phyloP scores from a whole-genome alignment of 2,329 filamentous ascomycete species.

The Pseudocercospora musae region DNA sequence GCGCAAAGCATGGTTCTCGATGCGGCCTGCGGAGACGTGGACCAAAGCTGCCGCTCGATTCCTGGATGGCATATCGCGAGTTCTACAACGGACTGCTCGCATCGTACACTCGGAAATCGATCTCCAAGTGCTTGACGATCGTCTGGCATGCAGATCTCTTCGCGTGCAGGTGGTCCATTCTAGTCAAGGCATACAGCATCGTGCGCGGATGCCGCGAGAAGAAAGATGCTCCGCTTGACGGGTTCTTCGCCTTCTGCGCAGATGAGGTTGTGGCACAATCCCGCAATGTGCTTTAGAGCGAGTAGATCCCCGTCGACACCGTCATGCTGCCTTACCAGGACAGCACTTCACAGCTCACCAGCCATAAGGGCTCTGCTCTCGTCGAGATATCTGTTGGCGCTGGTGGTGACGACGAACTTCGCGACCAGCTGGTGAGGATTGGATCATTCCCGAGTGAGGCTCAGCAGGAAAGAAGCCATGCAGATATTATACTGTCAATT shows the following conservation, averaged over 20 bases:
- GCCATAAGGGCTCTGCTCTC: constrained; percentile 2
- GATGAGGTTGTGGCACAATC: constrained; percentile 24
- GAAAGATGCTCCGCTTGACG: constrained; percentile 45
- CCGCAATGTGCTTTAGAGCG: constrained; percentile 36
- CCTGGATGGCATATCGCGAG: constrained; percentile 22
- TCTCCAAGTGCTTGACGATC: constrained; percentile 49
- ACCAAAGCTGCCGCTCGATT: constrained; percentile 16
- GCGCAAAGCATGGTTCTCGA: too few species aligned
- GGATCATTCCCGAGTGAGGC: background rate
- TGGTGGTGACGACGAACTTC: constrained; percentile 3
- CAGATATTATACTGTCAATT: background rate
- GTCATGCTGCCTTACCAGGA: constrained; percentile 13
- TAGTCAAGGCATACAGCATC: constrained; percentile 57
- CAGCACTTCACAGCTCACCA: constrained; percentile 17
- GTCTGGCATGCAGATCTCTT: constrained; percentile 52
- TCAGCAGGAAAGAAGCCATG: background rate
- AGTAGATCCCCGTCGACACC: constrained; percentile 47
- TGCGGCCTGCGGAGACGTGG: background rate
- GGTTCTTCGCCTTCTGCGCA: constrained; percentile 47
- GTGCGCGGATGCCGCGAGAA: constrained; percentile 52
- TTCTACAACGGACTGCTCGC: constrained; percentile 17
- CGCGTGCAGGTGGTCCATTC: constrained; percentile 31
- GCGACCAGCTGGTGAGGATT: background rate
- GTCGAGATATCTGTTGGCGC: background rate
- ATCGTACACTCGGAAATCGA: constrained; percentile 46